Percentiles rank a stretch among this genome's conserved stretches.
Conservation (phyloP, 441 rosid species). For the Erodium texanum region DNA sequence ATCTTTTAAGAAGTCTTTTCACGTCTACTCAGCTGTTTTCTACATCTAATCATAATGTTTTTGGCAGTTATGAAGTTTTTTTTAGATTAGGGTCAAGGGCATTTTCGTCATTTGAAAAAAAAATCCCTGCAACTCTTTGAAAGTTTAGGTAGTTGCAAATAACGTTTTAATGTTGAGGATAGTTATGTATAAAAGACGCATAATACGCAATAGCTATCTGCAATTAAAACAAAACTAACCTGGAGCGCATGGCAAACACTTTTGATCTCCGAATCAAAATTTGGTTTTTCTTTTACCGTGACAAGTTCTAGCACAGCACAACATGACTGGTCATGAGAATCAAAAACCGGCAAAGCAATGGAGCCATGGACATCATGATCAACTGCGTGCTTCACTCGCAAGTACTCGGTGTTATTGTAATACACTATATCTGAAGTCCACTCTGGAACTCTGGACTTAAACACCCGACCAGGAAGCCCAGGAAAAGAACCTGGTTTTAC, state of each 20-base stretch:
- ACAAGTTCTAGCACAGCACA: slow-evolving; percentile 85
- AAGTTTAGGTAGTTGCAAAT: no score
- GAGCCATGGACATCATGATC: slow-evolving; percentile 66
- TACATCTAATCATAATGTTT: no score
- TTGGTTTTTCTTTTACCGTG: slow-evolving; percentile 61
- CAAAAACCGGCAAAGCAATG: slow-evolving; percentile 70
- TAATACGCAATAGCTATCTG: no score
- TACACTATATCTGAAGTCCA: slow-evolving; percentile 83
- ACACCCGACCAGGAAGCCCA: slow-evolving; percentile 96
- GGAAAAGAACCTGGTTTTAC: slow-evolving; percentile 40
- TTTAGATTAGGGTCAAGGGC: no score
- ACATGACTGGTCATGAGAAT: slow-evolving; percentile 38
- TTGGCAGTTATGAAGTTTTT: no score
- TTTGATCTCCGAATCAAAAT: slow-evolving; percentile 75
- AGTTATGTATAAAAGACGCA: no score
- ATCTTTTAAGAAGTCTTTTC: no score
- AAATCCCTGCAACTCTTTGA: no score
- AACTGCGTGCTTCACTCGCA: slow-evolving; percentile 53
- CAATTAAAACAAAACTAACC: slow-evolving; percentile 33
- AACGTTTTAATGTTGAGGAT: no score
- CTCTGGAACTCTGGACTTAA: slow-evolving; percentile 70
- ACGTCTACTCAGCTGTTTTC: no score
- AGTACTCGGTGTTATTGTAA: slow-evolving; percentile 54
- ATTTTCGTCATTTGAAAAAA: no score
- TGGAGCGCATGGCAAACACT: slow-evolving; percentile 60